phyloP scores from a whole-genome alignment of 140 eudicot species.

The Cichorium intybus region DNA sequence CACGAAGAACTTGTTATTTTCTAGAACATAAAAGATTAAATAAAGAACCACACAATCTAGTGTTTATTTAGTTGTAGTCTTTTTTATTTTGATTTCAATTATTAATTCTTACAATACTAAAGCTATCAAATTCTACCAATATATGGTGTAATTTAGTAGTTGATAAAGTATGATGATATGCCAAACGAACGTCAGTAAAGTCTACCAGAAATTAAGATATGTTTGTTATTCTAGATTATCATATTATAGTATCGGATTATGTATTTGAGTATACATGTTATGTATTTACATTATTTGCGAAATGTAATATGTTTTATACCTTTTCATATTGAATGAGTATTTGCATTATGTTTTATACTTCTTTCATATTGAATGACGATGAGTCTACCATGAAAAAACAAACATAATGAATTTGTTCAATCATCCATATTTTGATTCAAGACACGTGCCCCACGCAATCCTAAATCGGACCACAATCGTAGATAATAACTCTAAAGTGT shows the following conservation, averaged over 20 bases:
- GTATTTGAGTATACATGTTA: no score
- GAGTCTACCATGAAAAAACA: not conserved
- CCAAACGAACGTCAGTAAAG: not conserved
- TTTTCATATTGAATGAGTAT: not conserved
- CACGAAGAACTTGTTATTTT: no score
- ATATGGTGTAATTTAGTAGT: no score
- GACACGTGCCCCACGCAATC: conserved; percentile 37
- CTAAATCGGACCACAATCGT: conserved; percentile 20
- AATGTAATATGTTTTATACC: not conserved
- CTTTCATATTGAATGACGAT: not conserved
- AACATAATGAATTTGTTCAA: not conserved
- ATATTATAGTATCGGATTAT: no score
- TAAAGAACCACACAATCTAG: not conserved
- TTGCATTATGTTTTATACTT: not conserved
- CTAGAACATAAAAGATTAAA: no score
- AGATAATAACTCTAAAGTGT: conserved; percentile 27
- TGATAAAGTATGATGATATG: not conserved
- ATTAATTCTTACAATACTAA: no score
- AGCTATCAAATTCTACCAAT: no score
- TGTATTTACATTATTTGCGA: no score
- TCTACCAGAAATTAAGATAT: not conserved
- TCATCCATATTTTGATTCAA: conserved; percentile 1
- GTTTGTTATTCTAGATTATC: no score
- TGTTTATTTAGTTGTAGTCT: no score
- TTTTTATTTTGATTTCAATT: no score